phyloP scores from a whole-genome alignment of 2,329 filamentous ascomycete species.

The Bipolaris zeicola region DNA sequence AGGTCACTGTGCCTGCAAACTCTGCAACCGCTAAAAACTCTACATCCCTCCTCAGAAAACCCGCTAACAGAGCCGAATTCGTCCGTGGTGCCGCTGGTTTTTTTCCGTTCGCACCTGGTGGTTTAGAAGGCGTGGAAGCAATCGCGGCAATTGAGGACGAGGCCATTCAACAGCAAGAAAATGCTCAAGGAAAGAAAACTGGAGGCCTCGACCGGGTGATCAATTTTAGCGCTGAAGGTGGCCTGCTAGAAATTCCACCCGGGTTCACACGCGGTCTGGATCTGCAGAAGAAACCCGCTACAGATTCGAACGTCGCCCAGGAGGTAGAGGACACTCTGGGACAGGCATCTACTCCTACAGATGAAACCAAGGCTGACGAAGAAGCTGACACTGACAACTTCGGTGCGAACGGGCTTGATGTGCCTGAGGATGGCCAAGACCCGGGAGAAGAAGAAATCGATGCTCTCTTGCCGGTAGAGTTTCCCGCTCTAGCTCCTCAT shows the following conservation, averaged over 20 bases:
- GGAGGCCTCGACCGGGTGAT: conserved; percentile 80
- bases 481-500: conserved; percentile 85
- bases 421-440: conserved; percentile 50
- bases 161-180: conserved; percentile 60
- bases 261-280: conserved; percentile 80
- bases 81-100: conserved; percentile 91
- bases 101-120: conserved; percentile 91
- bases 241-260: conserved; percentile 79
- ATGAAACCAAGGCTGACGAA: conserved; percentile 30
- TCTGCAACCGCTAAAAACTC: conserved; percentile 95
- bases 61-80: conserved; percentile 85
- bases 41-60: conserved; percentile 84
- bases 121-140: conserved; percentile 83
- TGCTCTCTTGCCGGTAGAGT: conserved; percentile 85
- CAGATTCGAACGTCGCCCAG: conserved; percentile 66
- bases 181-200: conserved; percentile 48
- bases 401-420: conserved; percentile 33
- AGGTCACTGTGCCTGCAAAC: conserved; percentile 87
- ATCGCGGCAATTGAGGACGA: conserved; percentile 84
- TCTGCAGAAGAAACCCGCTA: conserved; percentile 65
- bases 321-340: conserved; percentile 71
- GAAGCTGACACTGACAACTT: conserved; percentile 34
- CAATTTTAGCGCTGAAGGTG: conserved; percentile 76
- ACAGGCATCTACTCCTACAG: conserved; percentile 50
- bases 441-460: conserved; percentile 72